Evolutionary conservation across 1,284 basidiomycete species (phyloP).

Genomic region (Serendipita sp.): DNA sequence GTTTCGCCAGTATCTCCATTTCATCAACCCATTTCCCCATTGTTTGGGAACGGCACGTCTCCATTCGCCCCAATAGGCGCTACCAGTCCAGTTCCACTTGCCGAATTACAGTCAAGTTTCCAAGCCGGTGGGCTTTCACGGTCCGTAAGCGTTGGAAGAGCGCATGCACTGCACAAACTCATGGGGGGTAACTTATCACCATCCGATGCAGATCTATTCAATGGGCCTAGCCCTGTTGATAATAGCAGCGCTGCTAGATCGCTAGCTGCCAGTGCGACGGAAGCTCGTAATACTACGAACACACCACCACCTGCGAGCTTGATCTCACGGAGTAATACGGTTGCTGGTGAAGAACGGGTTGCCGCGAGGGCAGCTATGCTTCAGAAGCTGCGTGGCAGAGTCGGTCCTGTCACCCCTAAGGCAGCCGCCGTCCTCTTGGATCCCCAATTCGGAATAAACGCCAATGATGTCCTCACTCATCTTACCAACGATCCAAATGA

Average conservation of each 20-base stretch:
- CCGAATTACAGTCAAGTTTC: conserved; percentile 35
- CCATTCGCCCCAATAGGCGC: conserved; percentile 48
- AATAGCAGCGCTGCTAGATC: conserved; percentile 21
- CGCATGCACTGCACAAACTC: conserved; percentile 59
- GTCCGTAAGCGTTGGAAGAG: conserved; percentile 56
- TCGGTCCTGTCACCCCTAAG: conserved; percentile 1
- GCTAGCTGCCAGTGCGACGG: conserved; percentile 32
- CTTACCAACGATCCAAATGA: not conserved
- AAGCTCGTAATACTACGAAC: not conserved
- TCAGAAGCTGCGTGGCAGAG: conserved; percentile 21
- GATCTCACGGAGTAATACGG: conserved; percentile 53
- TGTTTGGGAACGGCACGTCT: conserved; percentile 42
- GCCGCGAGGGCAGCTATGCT: conserved; percentile 47
- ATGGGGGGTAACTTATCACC: conserved; percentile 35
- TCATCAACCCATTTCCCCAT: conserved; percentile 32
- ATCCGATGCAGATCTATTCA: conserved; percentile 33
- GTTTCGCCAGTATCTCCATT: conserved; percentile 17
- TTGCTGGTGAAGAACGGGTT: conserved; percentile 38
- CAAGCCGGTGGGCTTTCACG: conserved; percentile 46
- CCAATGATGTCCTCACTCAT: not conserved
- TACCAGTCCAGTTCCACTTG: conserved; percentile 53
- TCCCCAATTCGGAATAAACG: not conserved
- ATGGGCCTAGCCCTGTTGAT: conserved; percentile 8
- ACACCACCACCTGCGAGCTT: conserved; percentile 32
- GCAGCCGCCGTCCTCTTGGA: not conserved